These are phyloP conservation scores for Psidium guajava DNA, from an alignment of 345 rosid genomes.

Conservation along the genomic window DNA sequence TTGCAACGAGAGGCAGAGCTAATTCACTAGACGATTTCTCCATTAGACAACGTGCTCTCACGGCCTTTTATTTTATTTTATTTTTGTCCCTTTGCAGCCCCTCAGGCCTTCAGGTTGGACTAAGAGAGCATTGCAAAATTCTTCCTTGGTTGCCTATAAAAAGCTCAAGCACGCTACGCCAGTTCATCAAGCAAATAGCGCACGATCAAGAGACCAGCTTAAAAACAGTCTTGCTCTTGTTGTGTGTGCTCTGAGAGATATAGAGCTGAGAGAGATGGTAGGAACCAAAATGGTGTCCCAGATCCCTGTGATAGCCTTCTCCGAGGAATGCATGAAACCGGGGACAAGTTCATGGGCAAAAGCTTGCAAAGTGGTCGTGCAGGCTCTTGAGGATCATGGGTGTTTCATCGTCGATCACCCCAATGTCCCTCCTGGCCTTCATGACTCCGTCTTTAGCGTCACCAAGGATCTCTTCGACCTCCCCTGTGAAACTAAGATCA, in stretches of 20 bases:
- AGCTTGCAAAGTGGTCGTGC: slow-evolving; percentile 2
- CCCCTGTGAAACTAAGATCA: slow-evolving; percentile 23
- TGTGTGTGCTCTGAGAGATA: neutral
- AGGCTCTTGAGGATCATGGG: slow-evolving; percentile 23
- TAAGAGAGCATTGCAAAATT: too few species aligned
- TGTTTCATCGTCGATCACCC: slow-evolving; percentile 12
- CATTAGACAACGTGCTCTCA: too few species aligned
- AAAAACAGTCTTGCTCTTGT: too few species aligned
- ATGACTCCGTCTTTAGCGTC: neutral
- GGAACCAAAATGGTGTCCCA: neutral
- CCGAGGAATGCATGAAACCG: neutral
- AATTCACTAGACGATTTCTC: too few species aligned
- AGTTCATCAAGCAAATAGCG: too few species aligned
- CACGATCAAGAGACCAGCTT: too few species aligned
- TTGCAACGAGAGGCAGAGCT: too few species aligned
- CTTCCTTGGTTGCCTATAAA: too few species aligned
- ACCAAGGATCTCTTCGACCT: slow-evolving; percentile 15
- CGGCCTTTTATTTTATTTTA: too few species aligned
- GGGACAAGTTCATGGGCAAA: slow-evolving; percentile 15
- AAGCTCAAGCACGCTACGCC: too few species aligned
- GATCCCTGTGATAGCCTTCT: slow-evolving; percentile 6
- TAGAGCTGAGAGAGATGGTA: neutral
- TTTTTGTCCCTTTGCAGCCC: too few species aligned
- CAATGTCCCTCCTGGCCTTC: slow-evolving; percentile 3
- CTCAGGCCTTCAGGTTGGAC: too few species aligned